Evolutionary conservation across 768 basidiomycete species (phyloP).

Genomic region (Trametopsis cervina): DNA sequence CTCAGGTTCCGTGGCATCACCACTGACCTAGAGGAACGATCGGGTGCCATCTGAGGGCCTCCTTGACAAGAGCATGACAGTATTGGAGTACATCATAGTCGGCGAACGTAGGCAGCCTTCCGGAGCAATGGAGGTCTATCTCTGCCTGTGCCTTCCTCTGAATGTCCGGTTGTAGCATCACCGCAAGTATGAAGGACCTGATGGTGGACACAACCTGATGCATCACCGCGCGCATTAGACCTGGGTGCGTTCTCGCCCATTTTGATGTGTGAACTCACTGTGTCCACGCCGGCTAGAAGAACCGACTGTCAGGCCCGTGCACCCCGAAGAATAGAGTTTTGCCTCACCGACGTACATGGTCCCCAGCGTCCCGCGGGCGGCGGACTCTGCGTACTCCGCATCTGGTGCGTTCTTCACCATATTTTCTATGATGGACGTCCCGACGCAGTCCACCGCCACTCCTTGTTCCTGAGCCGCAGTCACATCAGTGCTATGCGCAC

Average conservation of each 20-base stretch:
- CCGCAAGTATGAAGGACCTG: slow-evolving; percentile 19
- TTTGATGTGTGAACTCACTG: slow-evolving; percentile 1
- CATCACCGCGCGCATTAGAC: too few species aligned
- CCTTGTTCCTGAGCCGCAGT: neutral
- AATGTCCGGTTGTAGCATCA: slow-evolving; percentile 10
- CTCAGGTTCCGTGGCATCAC: too few species aligned
- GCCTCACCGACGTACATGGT: slow-evolving; percentile 12
- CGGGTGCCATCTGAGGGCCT: slow-evolving; percentile 12
- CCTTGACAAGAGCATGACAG: slow-evolving; percentile 13
- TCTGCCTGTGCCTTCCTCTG: slow-evolving; percentile 8
- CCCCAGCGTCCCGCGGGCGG: slow-evolving; percentile 5
- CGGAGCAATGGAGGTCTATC: slow-evolving; percentile 6
- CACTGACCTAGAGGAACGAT: slow-evolving; percentile 13
- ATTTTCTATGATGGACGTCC: slow-evolving; percentile 3
- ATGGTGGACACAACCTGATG: slow-evolving; percentile 24
- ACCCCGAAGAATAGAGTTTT: neutral
- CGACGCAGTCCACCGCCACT: slow-evolving; percentile 6
- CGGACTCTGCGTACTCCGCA: slow-evolving; percentile 7
- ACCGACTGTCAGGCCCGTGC: neutral
- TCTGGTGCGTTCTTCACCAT: slow-evolving; percentile 3
- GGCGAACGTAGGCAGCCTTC: slow-evolving; percentile 10
- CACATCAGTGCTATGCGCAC: neutral
- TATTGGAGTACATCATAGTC: slow-evolving; percentile 9
- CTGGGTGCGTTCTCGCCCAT: too few species aligned
- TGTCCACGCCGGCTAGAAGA: neutral